phyloP scores from a whole-genome alignment of 805 yeast genomes.

The Cyberlindnera nakhonratchasimensis region DNA sequence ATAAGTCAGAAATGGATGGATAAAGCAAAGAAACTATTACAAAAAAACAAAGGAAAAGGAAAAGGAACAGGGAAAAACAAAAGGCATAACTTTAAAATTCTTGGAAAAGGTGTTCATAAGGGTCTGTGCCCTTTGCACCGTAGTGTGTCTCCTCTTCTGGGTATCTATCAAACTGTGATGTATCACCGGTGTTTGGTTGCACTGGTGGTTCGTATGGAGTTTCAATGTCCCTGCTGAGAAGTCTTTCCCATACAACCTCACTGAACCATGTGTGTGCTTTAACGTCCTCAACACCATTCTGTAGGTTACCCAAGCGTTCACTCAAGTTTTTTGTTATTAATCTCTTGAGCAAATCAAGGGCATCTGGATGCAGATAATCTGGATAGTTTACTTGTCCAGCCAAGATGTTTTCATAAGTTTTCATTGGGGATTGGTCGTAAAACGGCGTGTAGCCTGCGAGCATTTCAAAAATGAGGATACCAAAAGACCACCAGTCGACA shows the following conservation, averaged over 20 bases:
- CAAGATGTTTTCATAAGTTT: slow-evolving; percentile 88
- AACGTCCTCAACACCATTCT: slow-evolving; percentile 80
- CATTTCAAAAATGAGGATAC: slow-evolving; percentile 90
- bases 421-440: slow-evolving; percentile 89
- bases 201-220: slow-evolving; percentile 85
- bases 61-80: not conserved
- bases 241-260: slow-evolving; percentile 91
- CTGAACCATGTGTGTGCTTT: slow-evolving; percentile 87
- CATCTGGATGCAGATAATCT: slow-evolving; percentile 70
- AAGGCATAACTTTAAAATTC: slow-evolving; percentile 41
- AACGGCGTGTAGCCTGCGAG: slow-evolving; percentile 93
- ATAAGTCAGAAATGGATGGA: not conserved
- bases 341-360: slow-evolving; percentile 64
- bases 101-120: slow-evolving; percentile 56
- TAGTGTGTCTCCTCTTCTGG: slow-evolving; percentile 86
- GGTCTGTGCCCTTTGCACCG: slow-evolving; percentile 74
- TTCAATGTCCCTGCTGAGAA: slow-evolving; percentile 80
- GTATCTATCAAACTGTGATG: slow-evolving; percentile 76
- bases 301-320: slow-evolving; percentile 79
- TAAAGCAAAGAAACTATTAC: not conserved
- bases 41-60: not conserved
- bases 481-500: slow-evolving; percentile 98
- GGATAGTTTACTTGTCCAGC: slow-evolving; percentile 80
- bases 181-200: slow-evolving; percentile 85
- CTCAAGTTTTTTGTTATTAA: slow-evolving; percentile 84